A percentile compares a stretch with the other conserved stretches of the same genome.
Evolutionary conservation across 768 basidiomycete species (phyloP).

Genomic region (Lactarius evosmus): DNA sequence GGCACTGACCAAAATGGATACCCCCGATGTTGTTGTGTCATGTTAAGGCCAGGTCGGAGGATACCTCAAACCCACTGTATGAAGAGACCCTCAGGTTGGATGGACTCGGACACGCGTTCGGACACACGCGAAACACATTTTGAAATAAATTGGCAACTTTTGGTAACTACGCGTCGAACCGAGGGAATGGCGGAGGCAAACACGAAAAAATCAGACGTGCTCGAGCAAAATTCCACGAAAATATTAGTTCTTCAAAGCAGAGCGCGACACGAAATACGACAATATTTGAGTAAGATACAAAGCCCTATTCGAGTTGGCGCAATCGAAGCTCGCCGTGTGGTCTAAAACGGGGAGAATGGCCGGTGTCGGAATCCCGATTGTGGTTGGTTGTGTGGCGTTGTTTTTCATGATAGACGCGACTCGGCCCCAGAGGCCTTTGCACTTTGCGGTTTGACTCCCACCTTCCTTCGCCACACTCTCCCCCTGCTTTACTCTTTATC

Average conservation of each 20-base stretch:
- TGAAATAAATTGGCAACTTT: not conserved
- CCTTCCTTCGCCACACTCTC: constrained; percentile 28
- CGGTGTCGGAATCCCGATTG: constrained; percentile 1
- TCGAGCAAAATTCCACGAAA: not conserved
- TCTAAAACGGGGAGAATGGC: not conserved
- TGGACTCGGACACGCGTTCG: not conserved
- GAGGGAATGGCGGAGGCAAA: not conserved
- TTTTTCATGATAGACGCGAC: constrained; percentile 23
- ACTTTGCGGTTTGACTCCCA: constrained; percentile 29
- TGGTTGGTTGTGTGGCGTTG: constrained; percentile 24
- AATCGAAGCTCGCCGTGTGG: not conserved
- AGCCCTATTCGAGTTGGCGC: not conserved
- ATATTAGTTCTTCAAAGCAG: not conserved
- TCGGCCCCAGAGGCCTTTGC: not conserved
- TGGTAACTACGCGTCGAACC: not conserved
- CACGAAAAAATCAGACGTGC: not conserved
- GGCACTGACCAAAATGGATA: constrained; percentile 29
- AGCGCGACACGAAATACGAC: not conserved
- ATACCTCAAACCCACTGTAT: not conserved
- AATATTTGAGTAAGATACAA: not conserved
- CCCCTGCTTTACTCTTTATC: constrained; percentile 34
- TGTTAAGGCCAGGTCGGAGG: not conserved
- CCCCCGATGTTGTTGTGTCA: constrained; percentile 17
- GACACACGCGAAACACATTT: not conserved
- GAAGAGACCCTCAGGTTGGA: not conserved